phyloP scores from a whole-genome alignment of 78 protist species.

The Chrysochromulina parva region DNA sequence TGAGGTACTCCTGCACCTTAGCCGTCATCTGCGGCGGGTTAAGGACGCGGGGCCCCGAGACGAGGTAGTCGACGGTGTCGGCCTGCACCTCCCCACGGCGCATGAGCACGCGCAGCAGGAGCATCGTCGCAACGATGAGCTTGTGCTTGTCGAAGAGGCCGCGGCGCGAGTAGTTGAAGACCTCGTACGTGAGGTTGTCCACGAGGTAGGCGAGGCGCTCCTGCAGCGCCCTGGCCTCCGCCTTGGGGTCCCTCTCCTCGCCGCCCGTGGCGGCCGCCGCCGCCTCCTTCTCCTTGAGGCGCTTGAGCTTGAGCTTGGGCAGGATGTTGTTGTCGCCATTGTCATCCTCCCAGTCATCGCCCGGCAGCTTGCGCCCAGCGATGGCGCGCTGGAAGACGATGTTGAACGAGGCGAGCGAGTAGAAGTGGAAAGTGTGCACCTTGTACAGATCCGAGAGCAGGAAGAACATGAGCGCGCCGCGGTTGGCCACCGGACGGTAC shows the following conservation, averaged over 20 bases:
- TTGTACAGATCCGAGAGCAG: constrained; percentile 24
- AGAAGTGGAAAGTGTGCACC: constrained; percentile 75
- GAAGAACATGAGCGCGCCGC: constrained; percentile 69
- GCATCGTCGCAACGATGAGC: constrained; percentile 55
- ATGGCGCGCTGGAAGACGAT: constrained; percentile 64
- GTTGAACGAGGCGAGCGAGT: constrained; percentile 72
- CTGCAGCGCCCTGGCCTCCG: neutral
- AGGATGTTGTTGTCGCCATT: too few species aligned
- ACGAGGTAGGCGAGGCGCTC: constrained; percentile 28
- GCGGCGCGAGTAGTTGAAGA: constrained; percentile 38
- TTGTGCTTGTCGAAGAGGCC: constrained; percentile 70
- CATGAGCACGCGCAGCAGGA: constrained; percentile 27
- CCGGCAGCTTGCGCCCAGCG: neutral
- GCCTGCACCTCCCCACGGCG: neutral
- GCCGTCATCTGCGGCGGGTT: constrained; percentile 21
- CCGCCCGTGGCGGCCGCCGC: neutral
- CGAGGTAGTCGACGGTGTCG: constrained; percentile 51
- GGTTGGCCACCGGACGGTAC: constrained; percentile 65
- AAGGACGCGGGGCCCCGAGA: neutral
- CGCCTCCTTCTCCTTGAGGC: neutral
- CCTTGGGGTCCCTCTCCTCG: neutral
- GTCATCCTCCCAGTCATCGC: neutral
- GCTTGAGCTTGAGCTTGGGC: neutral
- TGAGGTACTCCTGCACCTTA: constrained; percentile 19
- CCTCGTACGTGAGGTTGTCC: constrained; percentile 43